Evolutionary conservation across 108 stramenopile genomes (phyloP).

Genomic region (Tribonema minus): DNA sequence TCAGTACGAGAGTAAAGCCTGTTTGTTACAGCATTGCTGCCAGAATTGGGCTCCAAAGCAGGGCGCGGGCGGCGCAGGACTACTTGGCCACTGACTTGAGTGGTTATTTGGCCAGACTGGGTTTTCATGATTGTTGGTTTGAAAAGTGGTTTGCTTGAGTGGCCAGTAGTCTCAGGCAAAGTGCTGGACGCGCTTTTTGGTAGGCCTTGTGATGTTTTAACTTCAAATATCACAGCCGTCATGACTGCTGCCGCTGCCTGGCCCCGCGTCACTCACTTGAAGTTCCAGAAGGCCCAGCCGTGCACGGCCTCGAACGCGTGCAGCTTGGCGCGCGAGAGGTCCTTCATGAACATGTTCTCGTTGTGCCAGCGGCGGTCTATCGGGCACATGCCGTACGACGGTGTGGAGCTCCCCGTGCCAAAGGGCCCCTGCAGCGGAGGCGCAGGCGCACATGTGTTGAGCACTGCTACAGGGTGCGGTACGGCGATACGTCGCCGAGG

Average conservation of each 20-base stretch:
- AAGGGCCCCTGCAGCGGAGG: too few species aligned
- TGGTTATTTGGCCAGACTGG: too few species aligned
- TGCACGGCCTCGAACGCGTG: constrained; percentile 76
- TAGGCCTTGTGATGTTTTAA: neutral
- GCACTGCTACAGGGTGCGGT: too few species aligned
- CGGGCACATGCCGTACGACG: constrained; percentile 70
- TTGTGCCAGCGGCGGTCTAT: constrained; percentile 53
- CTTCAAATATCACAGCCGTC: neutral
- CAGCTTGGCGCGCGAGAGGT: constrained; percentile 72
- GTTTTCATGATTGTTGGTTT: neutral
- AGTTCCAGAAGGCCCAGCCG: constrained; percentile 87
- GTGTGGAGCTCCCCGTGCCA: constrained; percentile 77
- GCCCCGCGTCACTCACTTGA: constrained; percentile 61
- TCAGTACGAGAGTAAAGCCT: too few species aligned
- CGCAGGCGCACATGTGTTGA: too few species aligned
- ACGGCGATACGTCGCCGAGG: too few species aligned
- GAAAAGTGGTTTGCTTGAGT: neutral
- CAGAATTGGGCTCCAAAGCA: too few species aligned
- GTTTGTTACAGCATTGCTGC: too few species aligned
- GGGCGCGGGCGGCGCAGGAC: too few species aligned
- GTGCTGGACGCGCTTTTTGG: neutral
- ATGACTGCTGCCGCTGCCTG: neutral
- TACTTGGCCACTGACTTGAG: neutral
- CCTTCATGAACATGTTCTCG: constrained; percentile 43
- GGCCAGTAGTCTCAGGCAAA: neutral